phyloP scores from a whole-genome alignment of 768 basidiomycete genomes.

The Suillus decipiens region DNA sequence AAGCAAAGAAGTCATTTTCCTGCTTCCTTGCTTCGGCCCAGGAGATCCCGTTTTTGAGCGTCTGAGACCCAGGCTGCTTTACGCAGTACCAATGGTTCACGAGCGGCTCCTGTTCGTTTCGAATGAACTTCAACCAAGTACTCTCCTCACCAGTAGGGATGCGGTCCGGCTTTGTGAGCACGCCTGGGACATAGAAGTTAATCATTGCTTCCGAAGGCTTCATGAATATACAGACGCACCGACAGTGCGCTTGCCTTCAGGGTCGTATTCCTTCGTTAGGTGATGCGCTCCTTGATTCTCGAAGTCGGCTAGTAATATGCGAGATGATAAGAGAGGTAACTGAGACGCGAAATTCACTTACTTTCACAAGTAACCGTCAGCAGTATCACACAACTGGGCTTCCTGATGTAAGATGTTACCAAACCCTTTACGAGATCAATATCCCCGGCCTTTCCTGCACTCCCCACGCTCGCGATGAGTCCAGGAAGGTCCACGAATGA shows the following conservation, averaged over 20 bases:
- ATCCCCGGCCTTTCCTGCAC: conserved; percentile 51
- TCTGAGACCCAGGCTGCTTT: conserved; percentile 39
- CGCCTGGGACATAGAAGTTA: conserved; percentile 41
- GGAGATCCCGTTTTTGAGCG: conserved; percentile 29
- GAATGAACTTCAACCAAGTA: conserved; percentile 56
- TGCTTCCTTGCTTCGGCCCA: conserved; percentile 60
- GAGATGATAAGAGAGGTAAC: conserved; percentile 27
- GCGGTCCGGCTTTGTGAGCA: conserved; percentile 74
- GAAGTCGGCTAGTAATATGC: conserved; percentile 61
- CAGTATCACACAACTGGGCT: conserved; percentile 68
- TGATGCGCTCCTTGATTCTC: conserved; percentile 77
- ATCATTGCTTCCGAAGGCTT: conserved; percentile 45
- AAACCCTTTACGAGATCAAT: conserved; percentile 62
- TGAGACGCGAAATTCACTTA: conserved; percentile 9
- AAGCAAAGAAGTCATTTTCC: conserved; percentile 61
- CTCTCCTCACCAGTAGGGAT: conserved; percentile 34
- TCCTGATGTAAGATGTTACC: conserved; percentile 59
- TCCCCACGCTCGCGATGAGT: conserved; percentile 58
- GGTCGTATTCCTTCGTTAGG: conserved; percentile 62
- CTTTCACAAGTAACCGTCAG: conserved; percentile 56
- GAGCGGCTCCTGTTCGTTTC: conserved; percentile 45
- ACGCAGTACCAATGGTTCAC: conserved; percentile 39
- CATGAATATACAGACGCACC: conserved; percentile 58
- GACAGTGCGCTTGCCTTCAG: conserved; percentile 65
- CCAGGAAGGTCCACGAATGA: conserved; percentile 69